Percentiles rank a stretch among this genome's conserved stretches.
Evolutionary conservation across 2,329 filamentous ascomycete genomes (phyloP).

Genomic region (Colletotrichum chrysophilum): DNA sequence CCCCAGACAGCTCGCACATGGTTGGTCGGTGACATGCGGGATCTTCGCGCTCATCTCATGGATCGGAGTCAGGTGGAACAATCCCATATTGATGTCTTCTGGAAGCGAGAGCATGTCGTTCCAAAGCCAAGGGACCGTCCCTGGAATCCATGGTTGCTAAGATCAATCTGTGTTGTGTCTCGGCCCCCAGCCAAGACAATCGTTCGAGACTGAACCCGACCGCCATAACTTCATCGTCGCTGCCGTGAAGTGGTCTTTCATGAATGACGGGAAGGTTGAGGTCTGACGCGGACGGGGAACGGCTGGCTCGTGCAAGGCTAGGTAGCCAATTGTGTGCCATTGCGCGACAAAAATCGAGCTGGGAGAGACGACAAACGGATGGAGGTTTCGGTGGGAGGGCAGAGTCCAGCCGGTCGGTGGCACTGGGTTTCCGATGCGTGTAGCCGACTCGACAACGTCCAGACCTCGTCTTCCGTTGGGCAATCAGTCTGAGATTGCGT

Average conservation of each 20-base stretch:
- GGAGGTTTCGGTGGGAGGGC: background rate
- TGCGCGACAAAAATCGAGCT: background rate
- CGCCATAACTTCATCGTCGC: background rate
- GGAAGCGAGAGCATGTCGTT: background rate
- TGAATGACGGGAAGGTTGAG: background rate
- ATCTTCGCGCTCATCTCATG: background rate
- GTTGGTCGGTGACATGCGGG: constrained; percentile 9
- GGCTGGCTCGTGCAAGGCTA: constrained; percentile 4
- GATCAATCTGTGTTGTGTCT: background rate
- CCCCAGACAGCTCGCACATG: background rate
- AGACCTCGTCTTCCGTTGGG: background rate
- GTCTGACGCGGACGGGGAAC: background rate
- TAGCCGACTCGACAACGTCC: background rate
- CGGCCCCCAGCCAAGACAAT: background rate
- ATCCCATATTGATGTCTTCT: background rate
- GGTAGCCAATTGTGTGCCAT: background rate
- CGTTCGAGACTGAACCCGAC: background rate
- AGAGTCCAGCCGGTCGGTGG: background rate
- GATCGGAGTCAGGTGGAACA: background rate
- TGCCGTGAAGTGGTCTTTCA: background rate
- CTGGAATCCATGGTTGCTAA: background rate
- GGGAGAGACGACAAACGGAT: background rate
- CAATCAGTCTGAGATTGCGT: background rate
- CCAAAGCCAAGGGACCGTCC: background rate
- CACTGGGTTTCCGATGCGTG: background rate